Evolutionary conservation across 2,329 filamentous ascomycete species (phyloP).

Genomic region (Onygenales sp.): DNA sequence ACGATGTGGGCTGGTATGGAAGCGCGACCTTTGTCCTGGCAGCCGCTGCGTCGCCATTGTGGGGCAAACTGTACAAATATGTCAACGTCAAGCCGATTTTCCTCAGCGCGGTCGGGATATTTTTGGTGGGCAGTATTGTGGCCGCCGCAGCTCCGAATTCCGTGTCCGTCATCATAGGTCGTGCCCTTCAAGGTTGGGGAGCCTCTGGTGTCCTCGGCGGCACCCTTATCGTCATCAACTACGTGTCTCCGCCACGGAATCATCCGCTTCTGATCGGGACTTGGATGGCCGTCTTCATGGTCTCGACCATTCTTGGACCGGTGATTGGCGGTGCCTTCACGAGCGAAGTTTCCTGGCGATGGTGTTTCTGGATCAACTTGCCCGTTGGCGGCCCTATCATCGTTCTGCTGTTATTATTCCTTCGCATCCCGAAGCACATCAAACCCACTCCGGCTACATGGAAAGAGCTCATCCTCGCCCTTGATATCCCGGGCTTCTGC

Average conservation of each 20-base stretch:
- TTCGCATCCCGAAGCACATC: constrained; percentile 7
- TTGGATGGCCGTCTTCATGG: constrained; percentile 10
- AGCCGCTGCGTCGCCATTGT: constrained; percentile 8
- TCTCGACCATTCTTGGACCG: constrained; percentile 11
- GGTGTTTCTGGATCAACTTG: constrained; percentile 9
- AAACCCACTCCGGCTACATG: constrained; percentile 6
- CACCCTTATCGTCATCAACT: constrained; percentile 9
- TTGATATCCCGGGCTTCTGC: constrained; percentile 17
- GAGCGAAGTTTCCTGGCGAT: constrained; percentile 11
- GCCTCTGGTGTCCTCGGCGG: constrained; percentile 2
- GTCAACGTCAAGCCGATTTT: constrained; percentile 8
- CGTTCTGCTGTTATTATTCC: constrained; percentile 3
- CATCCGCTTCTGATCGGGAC: constrained; percentile 10
- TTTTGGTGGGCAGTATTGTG: constrained; percentile 7
- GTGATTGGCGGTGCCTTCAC: constrained; percentile 13
- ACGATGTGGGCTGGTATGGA: constrained; percentile 10
- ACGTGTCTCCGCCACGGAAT: constrained; percentile 7
- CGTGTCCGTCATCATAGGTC: constrained; percentile 3
- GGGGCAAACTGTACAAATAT: constrained; percentile 13
- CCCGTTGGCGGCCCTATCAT: constrained; percentile 9
- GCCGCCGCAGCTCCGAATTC: constrained; percentile 1
- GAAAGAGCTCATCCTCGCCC: constrained; percentile 12
- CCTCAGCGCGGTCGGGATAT: constrained; percentile 7
- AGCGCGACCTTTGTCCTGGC: constrained; percentile 9
- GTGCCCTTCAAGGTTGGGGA: constrained; percentile 6